phyloP scores from a whole-genome alignment of 768 basidiomycete species.

The Paxillus rubicundulus region DNA sequence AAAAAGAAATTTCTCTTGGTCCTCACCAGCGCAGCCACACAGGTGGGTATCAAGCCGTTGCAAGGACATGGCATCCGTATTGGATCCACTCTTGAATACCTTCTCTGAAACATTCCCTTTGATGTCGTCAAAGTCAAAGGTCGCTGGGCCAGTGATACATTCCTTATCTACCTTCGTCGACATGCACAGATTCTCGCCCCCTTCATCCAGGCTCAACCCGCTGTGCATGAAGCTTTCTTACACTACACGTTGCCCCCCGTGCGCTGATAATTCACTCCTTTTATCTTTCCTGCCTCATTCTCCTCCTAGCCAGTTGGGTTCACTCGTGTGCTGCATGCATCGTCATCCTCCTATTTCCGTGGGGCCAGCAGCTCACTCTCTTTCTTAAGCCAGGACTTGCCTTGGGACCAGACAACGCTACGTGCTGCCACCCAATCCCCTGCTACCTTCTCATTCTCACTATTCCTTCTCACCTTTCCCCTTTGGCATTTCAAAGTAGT shows the following conservation, averaged over 20 bases:
- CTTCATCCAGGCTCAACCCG: conserved; percentile 27
- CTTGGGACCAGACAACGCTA: too few species aligned
- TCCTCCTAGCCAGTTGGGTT: too few species aligned
- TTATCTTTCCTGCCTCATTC: too few species aligned
- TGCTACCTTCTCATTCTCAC: too few species aligned
- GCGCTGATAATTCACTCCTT: not conserved
- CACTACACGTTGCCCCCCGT: conserved; percentile 14
- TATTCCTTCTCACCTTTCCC: too few species aligned
- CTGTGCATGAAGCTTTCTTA: conserved; percentile 4
- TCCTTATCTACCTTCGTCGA: conserved; percentile 24
- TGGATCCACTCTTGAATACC: conserved; percentile 35
- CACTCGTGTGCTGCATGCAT: too few species aligned
- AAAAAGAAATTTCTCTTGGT: conserved; percentile 21
- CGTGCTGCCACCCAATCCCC: too few species aligned
- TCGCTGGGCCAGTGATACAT: conserved; percentile 37
- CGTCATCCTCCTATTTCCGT: not conserved
- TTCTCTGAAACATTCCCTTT: conserved; percentile 36
- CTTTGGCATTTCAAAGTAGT: too few species aligned
- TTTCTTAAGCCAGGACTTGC: too few species aligned
- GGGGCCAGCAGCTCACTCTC: not conserved
- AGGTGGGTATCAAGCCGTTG: conserved; percentile 9
- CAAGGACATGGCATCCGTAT: conserved; percentile 29
- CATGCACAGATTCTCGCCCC: conserved; percentile 31
- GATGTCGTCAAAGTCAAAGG: conserved; percentile 38
- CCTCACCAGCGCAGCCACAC: conserved; percentile 7